Conservation (phyloP, 2,329 filamentous ascomycete genomes). For the Erysiphe pulchra region DNA sequence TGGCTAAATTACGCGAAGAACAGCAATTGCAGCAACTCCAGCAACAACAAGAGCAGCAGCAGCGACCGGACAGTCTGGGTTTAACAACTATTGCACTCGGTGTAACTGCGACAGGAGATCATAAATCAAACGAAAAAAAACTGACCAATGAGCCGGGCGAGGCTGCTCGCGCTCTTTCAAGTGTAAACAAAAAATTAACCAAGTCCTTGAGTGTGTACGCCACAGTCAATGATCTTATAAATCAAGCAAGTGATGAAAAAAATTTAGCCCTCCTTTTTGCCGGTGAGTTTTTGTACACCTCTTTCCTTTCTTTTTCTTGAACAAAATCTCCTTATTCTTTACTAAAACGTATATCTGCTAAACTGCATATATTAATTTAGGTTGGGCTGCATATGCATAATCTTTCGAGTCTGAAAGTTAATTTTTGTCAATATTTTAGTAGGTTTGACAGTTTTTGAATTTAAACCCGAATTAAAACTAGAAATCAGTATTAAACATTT, state of each 20-base stretch:
- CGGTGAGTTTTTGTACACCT: constrained; percentile 10
- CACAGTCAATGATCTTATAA: constrained; percentile 90
- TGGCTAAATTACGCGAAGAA: constrained; percentile 38
- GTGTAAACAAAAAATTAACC: constrained; percentile 86
- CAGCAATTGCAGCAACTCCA: constrained; percentile 12
- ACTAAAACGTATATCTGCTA: neutral
- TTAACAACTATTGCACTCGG: constrained; percentile 14
- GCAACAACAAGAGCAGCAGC: too few relatives aligned
- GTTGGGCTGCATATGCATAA: constrained; percentile 25
- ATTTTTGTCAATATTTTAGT: too few relatives aligned
- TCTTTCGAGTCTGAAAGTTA: neutral
- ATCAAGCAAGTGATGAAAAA: constrained; percentile 77
- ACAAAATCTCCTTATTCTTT: neutral
- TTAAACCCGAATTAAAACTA: too few relatives aligned
- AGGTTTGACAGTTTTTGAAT: too few relatives aligned
- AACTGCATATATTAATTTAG: constrained; percentile 3
- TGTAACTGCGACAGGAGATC: constrained; percentile 13
- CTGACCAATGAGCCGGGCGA: constrained; percentile 39
- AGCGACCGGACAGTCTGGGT: neutral
- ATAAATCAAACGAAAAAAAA: constrained; percentile 13
- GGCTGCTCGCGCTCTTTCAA: constrained; percentile 71
- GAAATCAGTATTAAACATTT: too few relatives aligned
- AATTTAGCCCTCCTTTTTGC: constrained; percentile 82
- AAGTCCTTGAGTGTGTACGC: constrained; percentile 86
- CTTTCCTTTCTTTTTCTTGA: neutral